A percentile compares a stretch with the other conserved stretches of the same genome.
Conservation (phyloP, 257 asterid genomes). For the Fraxinus americana region DNA sequence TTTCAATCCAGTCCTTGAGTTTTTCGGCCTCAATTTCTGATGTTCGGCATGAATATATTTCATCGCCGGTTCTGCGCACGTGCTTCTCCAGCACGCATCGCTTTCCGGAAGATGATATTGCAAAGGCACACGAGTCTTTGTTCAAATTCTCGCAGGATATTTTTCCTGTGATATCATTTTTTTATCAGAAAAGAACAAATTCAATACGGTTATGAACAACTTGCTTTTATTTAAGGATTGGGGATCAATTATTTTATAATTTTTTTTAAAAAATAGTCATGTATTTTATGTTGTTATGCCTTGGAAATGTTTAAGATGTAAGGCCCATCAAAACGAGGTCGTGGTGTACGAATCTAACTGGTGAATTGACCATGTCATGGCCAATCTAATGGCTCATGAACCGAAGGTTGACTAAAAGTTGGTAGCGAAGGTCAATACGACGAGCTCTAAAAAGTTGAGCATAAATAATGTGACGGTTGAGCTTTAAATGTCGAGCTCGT, state of each 20-base stretch:
- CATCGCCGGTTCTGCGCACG: slow-evolving; percentile 46
- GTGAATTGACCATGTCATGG: background rate
- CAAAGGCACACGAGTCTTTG: slow-evolving; percentile 56
- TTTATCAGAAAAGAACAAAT: background rate
- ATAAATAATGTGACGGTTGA: background rate
- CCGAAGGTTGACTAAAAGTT: background rate
- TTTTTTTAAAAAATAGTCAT: too few relatives aligned
- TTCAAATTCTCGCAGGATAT: slow-evolving; percentile 56
- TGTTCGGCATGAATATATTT: slow-evolving; percentile 49
- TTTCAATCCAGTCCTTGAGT: slow-evolving; percentile 57
- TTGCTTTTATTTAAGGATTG: too few relatives aligned
- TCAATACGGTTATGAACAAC: background rate
- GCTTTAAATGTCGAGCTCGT: background rate
- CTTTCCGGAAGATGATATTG: slow-evolving; percentile 58
- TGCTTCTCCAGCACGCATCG: slow-evolving; percentile 78
- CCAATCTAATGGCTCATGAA: background rate
- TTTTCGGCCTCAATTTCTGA: slow-evolving; percentile 65
- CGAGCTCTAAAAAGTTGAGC: background rate
- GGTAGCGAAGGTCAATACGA: background rate
- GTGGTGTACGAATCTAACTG: too few relatives aligned
- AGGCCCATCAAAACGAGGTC: background rate
- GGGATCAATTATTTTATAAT: too few relatives aligned
- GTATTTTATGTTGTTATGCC: too few relatives aligned
- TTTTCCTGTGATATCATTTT: slow-evolving; percentile 31
- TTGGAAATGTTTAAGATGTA: too few relatives aligned